Evolutionary conservation across 106 monocot species (phyloP).

Genomic region (Allium fistulosum): DNA sequence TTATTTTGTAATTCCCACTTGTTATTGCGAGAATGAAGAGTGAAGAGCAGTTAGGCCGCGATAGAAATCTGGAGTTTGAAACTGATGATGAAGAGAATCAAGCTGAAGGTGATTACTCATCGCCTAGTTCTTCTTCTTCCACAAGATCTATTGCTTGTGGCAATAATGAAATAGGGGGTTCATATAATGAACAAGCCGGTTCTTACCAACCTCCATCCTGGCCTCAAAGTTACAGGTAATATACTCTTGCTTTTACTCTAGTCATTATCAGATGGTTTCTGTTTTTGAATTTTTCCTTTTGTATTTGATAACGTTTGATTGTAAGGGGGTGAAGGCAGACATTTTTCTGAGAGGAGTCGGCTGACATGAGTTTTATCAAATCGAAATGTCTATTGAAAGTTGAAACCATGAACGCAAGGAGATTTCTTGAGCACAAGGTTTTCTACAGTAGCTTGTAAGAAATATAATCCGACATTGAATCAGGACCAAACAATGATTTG

Average conservation of each 20-base stretch:
- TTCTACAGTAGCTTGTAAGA: too few species aligned
- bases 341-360: too few species aligned
- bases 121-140: slow-evolving; percentile 4
- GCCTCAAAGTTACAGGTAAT: slow-evolving; percentile 41
- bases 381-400: too few species aligned
- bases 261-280: background rate
- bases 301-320: too few species aligned
- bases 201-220: slow-evolving; percentile 22
- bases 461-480: too few species aligned
- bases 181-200: background rate
- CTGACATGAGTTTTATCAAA: too few species aligned
- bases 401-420: too few species aligned
- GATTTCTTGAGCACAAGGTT: too few species aligned
- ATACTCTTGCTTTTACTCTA: background rate
- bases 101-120: slow-evolving; percentile 5
- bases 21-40: slow-evolving; percentile 8
- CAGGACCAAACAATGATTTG: too few species aligned
- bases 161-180: background rate
- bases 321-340: too few species aligned
- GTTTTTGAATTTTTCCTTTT: background rate
- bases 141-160: background rate
- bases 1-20: too few species aligned
- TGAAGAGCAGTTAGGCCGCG: slow-evolving; percentile 27
- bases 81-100: slow-evolving; percentile 37
- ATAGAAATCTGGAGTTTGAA: slow-evolving; percentile 23